Percentiles rank a stretch among this genome's conserved stretches.
Conservation (phyloP, 495 filamentous ascomycete species). For the Penicillium mononematosum region DNA sequence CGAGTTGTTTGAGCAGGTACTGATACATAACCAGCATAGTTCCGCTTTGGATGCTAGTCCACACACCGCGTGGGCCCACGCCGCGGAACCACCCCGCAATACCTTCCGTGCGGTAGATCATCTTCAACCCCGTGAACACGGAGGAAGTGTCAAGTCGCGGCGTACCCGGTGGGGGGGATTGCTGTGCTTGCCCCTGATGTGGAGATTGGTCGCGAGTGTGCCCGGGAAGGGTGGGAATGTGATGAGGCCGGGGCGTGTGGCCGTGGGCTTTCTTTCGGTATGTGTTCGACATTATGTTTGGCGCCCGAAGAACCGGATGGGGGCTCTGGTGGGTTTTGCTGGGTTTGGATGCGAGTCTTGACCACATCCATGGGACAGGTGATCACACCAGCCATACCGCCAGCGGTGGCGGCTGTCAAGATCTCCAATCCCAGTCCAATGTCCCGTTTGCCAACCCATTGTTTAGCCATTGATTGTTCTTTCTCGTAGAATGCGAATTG, state of each 20-base stretch:
- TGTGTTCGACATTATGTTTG: slow-evolving; percentile 29
- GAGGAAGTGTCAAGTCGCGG: slow-evolving; percentile 82
- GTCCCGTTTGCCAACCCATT: slow-evolving; percentile 68
- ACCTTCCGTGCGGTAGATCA: slow-evolving; percentile 88
- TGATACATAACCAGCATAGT: slow-evolving; percentile 98
- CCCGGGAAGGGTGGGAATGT: slow-evolving; percentile 31
- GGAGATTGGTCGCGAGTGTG: slow-evolving; percentile 65
- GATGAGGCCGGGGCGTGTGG: slow-evolving; percentile 29
- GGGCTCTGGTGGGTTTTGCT: slow-evolving; percentile 58
- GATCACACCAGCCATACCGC: slow-evolving; percentile 89
- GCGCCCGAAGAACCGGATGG: slow-evolving; percentile 20
- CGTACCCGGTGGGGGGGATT: slow-evolving; percentile 66
- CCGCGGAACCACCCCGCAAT: slow-evolving; percentile 89
- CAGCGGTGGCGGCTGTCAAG: slow-evolving; percentile 84
- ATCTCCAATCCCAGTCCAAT: slow-evolving; percentile 86
- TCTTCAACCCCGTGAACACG: slow-evolving; percentile 75
- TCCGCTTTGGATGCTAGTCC: slow-evolving; percentile 95
- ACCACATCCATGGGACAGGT: slow-evolving; percentile 97
- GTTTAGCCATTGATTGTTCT: slow-evolving; percentile 74
- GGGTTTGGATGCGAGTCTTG: slow-evolving; percentile 96
- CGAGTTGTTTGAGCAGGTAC: slow-evolving; percentile 74
- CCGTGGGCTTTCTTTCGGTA: slow-evolving; percentile 39
- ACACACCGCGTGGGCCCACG: slow-evolving; percentile 89
- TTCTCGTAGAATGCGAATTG: slow-evolving; percentile 99
- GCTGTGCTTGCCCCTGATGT: slow-evolving; percentile 82